phyloP scores from a whole-genome alignment of 208 protist genomes.

The Trypanosoma platydactyli region DNA sequence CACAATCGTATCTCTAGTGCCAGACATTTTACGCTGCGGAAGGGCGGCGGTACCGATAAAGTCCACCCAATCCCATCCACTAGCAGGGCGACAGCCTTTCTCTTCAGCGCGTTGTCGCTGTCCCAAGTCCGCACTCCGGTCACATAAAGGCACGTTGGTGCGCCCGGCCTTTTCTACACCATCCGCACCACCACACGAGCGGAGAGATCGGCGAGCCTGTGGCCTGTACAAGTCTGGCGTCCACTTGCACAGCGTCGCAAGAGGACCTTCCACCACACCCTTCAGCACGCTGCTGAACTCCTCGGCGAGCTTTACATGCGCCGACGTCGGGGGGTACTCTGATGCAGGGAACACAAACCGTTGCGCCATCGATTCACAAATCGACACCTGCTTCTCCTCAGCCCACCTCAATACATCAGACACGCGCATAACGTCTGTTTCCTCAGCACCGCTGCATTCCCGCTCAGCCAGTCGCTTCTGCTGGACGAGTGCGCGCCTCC shows the following conservation, averaged over 20 bases:
- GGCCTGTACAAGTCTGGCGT: neutral
- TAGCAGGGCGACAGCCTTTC: neutral
- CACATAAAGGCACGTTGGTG: too few species aligned
- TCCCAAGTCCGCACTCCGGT: too few species aligned
- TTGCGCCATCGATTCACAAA: neutral
- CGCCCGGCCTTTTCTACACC: too few species aligned
- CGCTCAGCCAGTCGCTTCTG: too few species aligned
- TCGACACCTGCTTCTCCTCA: neutral
- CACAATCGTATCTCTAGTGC: neutral
- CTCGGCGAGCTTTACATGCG: neutral
- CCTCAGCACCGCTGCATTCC: too few species aligned
- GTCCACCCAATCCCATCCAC: constrained; percentile 4
- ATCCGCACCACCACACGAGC: neutral
- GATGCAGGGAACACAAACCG: constrained; percentile 18
- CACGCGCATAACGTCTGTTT: too few species aligned
- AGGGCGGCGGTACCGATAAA: neutral
- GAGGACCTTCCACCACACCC: neutral
- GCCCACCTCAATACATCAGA: too few species aligned
- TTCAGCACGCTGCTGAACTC: constrained; percentile 1
- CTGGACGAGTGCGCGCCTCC: too few species aligned
- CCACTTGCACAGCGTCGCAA: neutral
- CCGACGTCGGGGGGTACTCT: constrained; percentile 10
- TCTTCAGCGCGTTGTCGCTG: constrained; percentile 1
- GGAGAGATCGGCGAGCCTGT: too few species aligned
- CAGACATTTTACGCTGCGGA: neutral